These are phyloP conservation scores for Pichia sporocuriosa DNA, from an alignment of 805 yeast genomes.

Conservation along the genomic window DNA sequence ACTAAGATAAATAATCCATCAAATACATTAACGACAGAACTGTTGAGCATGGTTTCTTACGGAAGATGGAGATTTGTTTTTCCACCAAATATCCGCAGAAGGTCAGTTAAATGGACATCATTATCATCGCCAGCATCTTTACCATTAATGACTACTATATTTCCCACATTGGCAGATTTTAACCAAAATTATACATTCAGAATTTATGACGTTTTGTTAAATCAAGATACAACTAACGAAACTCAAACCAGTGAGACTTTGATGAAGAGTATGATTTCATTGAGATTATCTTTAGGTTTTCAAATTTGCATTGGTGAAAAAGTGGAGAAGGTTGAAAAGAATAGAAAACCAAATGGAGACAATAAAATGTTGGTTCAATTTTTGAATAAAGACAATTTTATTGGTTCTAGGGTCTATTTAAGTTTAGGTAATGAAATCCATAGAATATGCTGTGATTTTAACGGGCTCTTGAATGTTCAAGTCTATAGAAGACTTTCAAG, in stretches of 20 bases:
- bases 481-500: conserved; percentile 41
- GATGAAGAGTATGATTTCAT: conserved; percentile 79
- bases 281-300: conserved; percentile 79
- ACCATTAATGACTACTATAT: conserved; percentile 73
- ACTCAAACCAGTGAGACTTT: conserved; percentile 52
- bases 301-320: conserved; percentile 76
- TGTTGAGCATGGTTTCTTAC: conserved; percentile 50
- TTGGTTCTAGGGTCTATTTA: conserved; percentile 65
- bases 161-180: conserved; percentile 66
- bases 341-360: conserved; percentile 48
- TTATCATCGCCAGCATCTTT: conserved; percentile 88
- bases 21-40: conserved; percentile 47
- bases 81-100: conserved; percentile 61
- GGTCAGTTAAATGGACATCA: conserved; percentile 85
- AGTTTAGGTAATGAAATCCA: conserved; percentile 81
- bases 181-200: conserved; percentile 70
- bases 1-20: conserved; percentile 74
- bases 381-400: conserved; percentile 38
- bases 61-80: conserved; percentile 92
- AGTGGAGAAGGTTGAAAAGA: conserved; percentile 60
- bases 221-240: conserved; percentile 46
- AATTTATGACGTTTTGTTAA: conserved; percentile 71
- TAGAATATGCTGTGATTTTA: conserved; percentile 65
- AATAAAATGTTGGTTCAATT: conserved; percentile 49
- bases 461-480: conserved; percentile 72